Conservation (phyloP, 2,329 filamentous ascomycete genomes). For the Bipolaris sorokiniana region DNA sequence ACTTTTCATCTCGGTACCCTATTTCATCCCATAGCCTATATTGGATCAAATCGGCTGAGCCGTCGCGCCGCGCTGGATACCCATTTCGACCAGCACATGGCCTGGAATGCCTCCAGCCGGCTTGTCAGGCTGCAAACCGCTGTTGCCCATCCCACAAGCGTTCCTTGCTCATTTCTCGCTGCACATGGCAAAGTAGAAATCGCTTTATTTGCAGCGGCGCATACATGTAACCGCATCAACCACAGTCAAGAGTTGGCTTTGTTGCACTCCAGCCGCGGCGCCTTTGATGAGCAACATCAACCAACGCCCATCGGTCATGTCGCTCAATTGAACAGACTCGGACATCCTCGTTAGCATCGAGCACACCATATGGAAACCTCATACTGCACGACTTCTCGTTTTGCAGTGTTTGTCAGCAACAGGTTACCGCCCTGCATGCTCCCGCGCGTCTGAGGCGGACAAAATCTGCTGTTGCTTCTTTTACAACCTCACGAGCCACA, state of each 20-base stretch:
- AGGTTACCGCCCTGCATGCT: conserved; percentile 11
- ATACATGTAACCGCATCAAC: not conserved
- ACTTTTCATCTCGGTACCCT: conserved; percentile 18
- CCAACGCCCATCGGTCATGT: not conserved
- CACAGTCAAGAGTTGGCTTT: not conserved
- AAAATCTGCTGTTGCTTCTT: conserved; percentile 10
- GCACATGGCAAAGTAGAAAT: not conserved
- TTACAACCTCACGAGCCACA: conserved; percentile 23
- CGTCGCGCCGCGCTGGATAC: not conserved
- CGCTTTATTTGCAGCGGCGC: not conserved
- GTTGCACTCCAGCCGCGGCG: not conserved
- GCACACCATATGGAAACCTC: not conserved
- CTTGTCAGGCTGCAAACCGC: not conserved
- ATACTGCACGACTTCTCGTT: not conserved
- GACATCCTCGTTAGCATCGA: not conserved
- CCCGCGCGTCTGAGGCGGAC: conserved; percentile 18
- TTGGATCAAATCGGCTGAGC: not conserved
- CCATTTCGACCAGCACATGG: not conserved
- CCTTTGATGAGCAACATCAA: not conserved
- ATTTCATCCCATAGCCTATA: not conserved
- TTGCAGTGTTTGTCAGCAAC: not conserved
- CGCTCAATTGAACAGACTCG: not conserved
- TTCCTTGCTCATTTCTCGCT: not conserved
- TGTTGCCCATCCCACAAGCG: not conserved
- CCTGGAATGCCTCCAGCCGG: not conserved